Evolutionary conservation across 2,329 filamentous ascomycete genomes (phyloP), one percentile per base, ranked within the genome.

Genomic region (Ciborinia camelliae): DNA sequence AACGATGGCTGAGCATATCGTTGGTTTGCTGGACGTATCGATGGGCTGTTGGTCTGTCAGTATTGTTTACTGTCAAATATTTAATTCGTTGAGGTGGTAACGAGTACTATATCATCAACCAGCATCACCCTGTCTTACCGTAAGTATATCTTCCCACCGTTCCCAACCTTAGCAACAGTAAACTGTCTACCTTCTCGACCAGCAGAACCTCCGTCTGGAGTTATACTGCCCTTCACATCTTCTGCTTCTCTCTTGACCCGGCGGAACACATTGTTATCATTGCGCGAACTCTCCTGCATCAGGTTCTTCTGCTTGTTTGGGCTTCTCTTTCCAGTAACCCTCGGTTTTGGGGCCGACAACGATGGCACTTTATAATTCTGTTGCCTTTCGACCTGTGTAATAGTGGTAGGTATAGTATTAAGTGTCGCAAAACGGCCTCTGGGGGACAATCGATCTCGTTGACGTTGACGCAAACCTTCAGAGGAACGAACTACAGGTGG

Each of bases 81-180:
- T n/a, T 32, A 32, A 47, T 53, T 67, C 54, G 45, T 59, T 51
- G 43, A 51, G 62, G 26, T 58, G 62, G 62, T 58, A 59, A 59
- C 62, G 43, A 51, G 50, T 28, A 58, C 54, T 45, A 45, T 52
- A 50, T 60, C 41, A 43, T 66, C 58, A 60, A 66, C 63, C 65
- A 61, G 65, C 64, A 67, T 68, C 63, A 67, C 64, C 68, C 66
- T 73, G 43, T 67, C 84, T 74, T 86, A 93, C 89, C 89, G 90
- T 70, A 94, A 76, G 76, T 92, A 94, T 76, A 94, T 91, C 74
- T 88, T 87, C 47, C 90, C 90, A 77, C 92, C 92, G 74, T 92
- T 90, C 30, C 90, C 90, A 66, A 94, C 90, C 76, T 92, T 93
- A 59, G 88, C 86, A 63, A 94, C 90, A 2, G 89, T 87, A 75